Conservation (phyloP, 148 eudicot species). For the Silene conica region DNA sequence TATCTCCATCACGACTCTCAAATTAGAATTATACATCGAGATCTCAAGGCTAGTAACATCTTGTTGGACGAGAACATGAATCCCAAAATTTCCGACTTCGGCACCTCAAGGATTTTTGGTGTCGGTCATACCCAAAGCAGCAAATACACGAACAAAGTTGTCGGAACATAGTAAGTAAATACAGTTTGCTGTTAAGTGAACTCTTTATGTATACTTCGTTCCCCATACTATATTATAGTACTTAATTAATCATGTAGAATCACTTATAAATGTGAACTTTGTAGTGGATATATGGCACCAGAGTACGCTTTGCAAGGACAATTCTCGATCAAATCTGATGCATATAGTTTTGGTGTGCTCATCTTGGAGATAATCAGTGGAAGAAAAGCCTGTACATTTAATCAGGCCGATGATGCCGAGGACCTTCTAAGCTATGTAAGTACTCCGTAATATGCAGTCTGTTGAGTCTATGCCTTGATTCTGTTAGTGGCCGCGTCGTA, state of each 20-base stretch:
- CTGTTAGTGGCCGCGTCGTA: too few relatives aligned
- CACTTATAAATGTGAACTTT: too few relatives aligned
- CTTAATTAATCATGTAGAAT: too few relatives aligned
- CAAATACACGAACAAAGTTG: slow-evolving; percentile 16
- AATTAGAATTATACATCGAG: slow-evolving; percentile 23
- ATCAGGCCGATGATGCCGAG: slow-evolving; percentile 1
- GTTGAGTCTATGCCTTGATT: too few relatives aligned
- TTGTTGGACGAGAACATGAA: slow-evolving; percentile 17
- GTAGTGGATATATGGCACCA: slow-evolving; percentile 40
- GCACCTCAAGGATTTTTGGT: slow-evolving; percentile 28
- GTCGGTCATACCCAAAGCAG: slow-evolving; percentile 21
- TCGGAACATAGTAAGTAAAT: slow-evolving; percentile 25
- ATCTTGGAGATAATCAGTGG: slow-evolving; percentile 38
- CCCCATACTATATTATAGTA: too few relatives aligned
- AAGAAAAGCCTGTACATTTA: slow-evolving; percentile 3
- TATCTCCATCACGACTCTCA: slow-evolving; percentile 31
- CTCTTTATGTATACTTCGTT: slow-evolving; percentile 14
- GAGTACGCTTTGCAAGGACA: slow-evolving; percentile 26
- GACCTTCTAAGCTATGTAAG: slow-evolving; percentile 38
- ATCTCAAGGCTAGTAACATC: slow-evolving; percentile 24
- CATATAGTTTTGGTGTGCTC: slow-evolving; percentile 29
- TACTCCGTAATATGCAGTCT: not conserved
- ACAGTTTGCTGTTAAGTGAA: slow-evolving; percentile 25
- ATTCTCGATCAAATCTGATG: slow-evolving; percentile 28
- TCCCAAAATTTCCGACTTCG: slow-evolving; percentile 30